phyloP scores from a whole-genome alignment of 225 moss, liverwort and hornwort species.

The Sphagnum contortum region DNA sequence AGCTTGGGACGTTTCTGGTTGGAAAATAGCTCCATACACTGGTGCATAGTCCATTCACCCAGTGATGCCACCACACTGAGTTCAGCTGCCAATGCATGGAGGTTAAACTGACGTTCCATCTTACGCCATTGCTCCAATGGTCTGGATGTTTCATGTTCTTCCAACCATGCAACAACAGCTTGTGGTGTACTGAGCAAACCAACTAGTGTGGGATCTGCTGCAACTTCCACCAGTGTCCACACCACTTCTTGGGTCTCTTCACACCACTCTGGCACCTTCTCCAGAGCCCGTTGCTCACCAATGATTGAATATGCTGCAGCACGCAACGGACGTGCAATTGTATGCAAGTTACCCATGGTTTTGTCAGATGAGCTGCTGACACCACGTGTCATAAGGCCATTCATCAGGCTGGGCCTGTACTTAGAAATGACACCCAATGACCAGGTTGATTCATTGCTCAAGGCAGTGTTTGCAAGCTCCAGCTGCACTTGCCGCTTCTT shows the following conservation, averaged over 20 bases:
- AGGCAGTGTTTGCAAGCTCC: slow-evolving; percentile 3
- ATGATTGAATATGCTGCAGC: slow-evolving; percentile 16
- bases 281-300: slow-evolving; percentile 8
- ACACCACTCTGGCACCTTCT: slow-evolving; percentile 16
- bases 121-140: slow-evolving; percentile 20
- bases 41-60: slow-evolving; percentile 9
- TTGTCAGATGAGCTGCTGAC: slow-evolving; percentile 16
- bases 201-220: slow-evolving; percentile 9
- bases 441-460: slow-evolving; percentile 6
- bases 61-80: slow-evolving; percentile 10
- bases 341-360: slow-evolving; percentile 11
- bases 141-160: slow-evolving; percentile 3
- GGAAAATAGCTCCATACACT: slow-evolving; percentile 15
- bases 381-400: not conserved
- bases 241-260: not conserved
- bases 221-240: slow-evolving; percentile 12
- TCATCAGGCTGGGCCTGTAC: slow-evolving; percentile 8
- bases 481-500: slow-evolving; percentile 1
- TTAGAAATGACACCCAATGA: not conserved
- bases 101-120: slow-evolving; percentile 18
- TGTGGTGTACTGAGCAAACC: slow-evolving; percentile 9
- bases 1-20: not conserved
- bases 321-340: slow-evolving; percentile 18
- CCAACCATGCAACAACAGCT: slow-evolving; percentile 10
- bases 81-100: slow-evolving; percentile 13